These are phyloP conservation scores for Deinandra increscens DNA, from an alignment of 129 eudicot species.

Conservation along the genomic window DNA sequence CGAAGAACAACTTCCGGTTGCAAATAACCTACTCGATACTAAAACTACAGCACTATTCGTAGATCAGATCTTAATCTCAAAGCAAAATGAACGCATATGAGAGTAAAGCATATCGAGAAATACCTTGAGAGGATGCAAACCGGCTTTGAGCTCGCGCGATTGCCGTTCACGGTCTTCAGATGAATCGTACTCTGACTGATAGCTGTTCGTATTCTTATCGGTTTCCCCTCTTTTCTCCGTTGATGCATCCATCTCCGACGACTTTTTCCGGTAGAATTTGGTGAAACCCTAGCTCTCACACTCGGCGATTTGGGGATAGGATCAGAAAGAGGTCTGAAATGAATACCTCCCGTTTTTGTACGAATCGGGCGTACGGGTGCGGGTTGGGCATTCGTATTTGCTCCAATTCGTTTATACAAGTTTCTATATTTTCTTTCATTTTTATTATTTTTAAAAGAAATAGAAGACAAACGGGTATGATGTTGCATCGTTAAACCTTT, in stretches of 20 bases:
- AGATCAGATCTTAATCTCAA: background rate
- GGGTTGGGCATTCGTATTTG: too few species aligned
- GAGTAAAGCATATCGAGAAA: background rate
- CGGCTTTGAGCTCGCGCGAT: slow-evolving; percentile 79
- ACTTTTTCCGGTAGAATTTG: slow-evolving; percentile 15
- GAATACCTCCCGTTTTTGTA: slow-evolving; percentile 18
- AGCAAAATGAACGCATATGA: background rate
- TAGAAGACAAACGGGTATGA: too few species aligned
- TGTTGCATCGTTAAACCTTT: too few species aligned
- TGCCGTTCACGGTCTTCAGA: slow-evolving; percentile 75
- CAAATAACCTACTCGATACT: background rate
- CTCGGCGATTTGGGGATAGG: slow-evolving; percentile 9
- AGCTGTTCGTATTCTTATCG: slow-evolving; percentile 25
- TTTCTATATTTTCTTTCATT: too few species aligned
- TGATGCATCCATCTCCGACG: slow-evolving; percentile 37
- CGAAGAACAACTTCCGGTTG: background rate
- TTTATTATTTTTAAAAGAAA: too few species aligned
- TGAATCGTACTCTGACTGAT: slow-evolving; percentile 34
- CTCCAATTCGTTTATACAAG: too few species aligned
- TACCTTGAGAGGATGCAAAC: slow-evolving; percentile 88
- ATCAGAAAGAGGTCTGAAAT: background rate
- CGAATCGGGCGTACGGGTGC: slow-evolving; percentile 8
- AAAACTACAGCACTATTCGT: background rate
- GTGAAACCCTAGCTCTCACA: slow-evolving; percentile 46
- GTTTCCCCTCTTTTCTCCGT: slow-evolving; percentile 42